Conservation (phyloP, 208 protist genomes). For the Leishmania tropica region DNA sequence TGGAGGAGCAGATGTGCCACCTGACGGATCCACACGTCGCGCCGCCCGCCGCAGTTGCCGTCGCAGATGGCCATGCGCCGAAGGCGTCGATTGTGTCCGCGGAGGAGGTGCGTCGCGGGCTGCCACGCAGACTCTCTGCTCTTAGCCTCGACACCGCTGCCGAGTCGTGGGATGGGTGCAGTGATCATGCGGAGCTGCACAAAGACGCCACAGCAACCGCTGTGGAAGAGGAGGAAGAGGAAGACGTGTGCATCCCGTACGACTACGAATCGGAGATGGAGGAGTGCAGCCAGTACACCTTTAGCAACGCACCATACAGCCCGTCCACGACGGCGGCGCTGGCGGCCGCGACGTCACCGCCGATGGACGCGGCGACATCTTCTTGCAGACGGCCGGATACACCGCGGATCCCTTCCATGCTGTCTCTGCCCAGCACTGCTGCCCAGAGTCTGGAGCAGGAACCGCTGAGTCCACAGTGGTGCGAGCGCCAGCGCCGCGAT, state of each 20-base stretch:
- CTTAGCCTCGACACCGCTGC: neutral
- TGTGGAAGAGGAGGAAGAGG: neutral
- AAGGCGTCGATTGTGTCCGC: neutral
- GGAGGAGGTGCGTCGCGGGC: conserved; percentile 1
- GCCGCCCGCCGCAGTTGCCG: neutral
- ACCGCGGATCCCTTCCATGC: conserved; percentile 4
- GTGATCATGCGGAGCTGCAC: neutral
- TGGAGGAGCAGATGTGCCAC: neutral
- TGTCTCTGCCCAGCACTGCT: conserved; percentile 3
- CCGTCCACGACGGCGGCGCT: conserved; percentile 23
- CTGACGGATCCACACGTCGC: neutral
- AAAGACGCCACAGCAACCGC: neutral
- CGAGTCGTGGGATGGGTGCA: neutral
- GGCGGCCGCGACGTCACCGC: conserved; percentile 8
- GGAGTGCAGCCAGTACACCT: conserved; percentile 58
- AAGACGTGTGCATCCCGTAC: conserved; percentile 32
- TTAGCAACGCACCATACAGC: conserved; percentile 50
- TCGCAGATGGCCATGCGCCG: neutral
- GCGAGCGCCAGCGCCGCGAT: conserved; percentile 24
- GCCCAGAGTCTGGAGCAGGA: conserved; percentile 1
- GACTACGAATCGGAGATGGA: conserved; percentile 73
- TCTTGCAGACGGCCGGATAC: conserved; percentile 11
- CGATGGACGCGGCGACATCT: conserved; percentile 1
- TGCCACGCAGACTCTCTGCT: conserved; percentile 6
- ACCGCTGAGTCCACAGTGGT: conserved; percentile 19